Evolutionary conservation across 2,329 filamentous ascomycete genomes (phyloP).

Genomic region (Fusarium pseudonygamai): DNA sequence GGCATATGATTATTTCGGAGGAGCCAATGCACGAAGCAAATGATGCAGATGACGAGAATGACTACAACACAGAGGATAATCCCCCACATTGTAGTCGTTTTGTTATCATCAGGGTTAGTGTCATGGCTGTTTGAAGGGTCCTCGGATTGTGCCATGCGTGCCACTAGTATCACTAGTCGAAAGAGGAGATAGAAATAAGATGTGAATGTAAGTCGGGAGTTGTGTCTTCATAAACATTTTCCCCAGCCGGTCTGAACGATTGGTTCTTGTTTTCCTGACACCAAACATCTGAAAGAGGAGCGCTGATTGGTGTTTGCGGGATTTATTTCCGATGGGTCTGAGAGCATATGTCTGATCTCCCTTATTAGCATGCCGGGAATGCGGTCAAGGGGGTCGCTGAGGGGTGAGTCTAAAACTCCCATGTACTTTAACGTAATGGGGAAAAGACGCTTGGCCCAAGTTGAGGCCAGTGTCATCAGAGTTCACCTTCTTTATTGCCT

Average conservation of each 20-base stretch:
- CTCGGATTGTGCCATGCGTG: not conserved
- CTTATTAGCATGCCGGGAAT: not conserved
- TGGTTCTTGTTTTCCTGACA: not conserved
- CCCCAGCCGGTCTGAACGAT: no score
- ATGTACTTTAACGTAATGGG: not conserved
- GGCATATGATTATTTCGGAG: not conserved
- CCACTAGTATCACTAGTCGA: fast-evolving
- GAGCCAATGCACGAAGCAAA: constrained; percentile 3
- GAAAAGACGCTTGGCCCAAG: not conserved
- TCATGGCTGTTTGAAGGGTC: not conserved
- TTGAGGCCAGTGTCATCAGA: not conserved
- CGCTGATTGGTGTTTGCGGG: not conserved
- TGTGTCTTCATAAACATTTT: not conserved
- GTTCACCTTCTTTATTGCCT: no score
- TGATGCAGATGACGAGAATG: not conserved
- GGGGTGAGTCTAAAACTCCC: not conserved
- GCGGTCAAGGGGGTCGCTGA: not conserved
- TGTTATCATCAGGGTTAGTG: not conserved
- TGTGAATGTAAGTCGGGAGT: no score
- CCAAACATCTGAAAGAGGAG: not conserved
- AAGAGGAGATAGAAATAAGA: not conserved
- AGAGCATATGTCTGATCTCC: not conserved
- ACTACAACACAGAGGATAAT: not conserved
- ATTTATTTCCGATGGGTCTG: not conserved
- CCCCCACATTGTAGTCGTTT: not conserved